Evolutionary conservation across 768 basidiomycete species (phyloP).

Genomic region (Trametes maxima): DNA sequence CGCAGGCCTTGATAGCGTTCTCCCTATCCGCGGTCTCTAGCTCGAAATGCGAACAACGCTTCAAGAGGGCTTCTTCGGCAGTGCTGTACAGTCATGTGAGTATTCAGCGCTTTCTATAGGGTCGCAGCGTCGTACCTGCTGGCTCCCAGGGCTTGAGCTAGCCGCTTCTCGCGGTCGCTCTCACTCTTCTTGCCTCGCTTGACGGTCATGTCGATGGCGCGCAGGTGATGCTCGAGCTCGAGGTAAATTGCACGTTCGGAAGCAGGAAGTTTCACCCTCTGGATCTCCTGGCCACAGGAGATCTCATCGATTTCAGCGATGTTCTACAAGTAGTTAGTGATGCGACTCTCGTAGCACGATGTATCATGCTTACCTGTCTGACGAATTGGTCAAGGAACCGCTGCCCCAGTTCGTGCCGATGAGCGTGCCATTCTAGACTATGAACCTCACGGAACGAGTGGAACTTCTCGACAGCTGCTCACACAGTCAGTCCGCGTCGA

Average conservation of each 20-base stretch:
- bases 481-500: constrained; percentile 9
- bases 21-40: constrained; percentile 65
- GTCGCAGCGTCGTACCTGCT: constrained; percentile 57
- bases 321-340: neutral
- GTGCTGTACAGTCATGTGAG: constrained; percentile 48
- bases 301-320: constrained; percentile 94
- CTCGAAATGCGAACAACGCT: constrained; percentile 95
- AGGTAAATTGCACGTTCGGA: constrained; percentile 94
- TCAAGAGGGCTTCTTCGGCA: constrained; percentile 90
- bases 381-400: constrained; percentile 79
- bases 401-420: constrained; percentile 83
- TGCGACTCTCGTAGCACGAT: neutral
- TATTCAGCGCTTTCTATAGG: neutral
- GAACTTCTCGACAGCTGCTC: constrained; percentile 83
- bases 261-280: constrained; percentile 77
- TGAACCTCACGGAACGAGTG: constrained; percentile 96
- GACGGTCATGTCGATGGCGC: constrained; percentile 84
- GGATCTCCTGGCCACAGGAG: constrained; percentile 65
- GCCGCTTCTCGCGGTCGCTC: constrained; percentile 86
- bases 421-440: constrained; percentile 89
- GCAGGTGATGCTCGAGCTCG: constrained; percentile 90
- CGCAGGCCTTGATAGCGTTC: constrained; percentile 90
- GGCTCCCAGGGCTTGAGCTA: constrained; percentile 85
- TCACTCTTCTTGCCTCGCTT: constrained; percentile 65
- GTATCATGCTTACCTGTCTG: constrained; percentile 61